A percentile compares a stretch with the other conserved stretches of the same genome.
Conservation (phyloP, 1,139 yeast species). For the Pichiaceae sp. region DNA sequence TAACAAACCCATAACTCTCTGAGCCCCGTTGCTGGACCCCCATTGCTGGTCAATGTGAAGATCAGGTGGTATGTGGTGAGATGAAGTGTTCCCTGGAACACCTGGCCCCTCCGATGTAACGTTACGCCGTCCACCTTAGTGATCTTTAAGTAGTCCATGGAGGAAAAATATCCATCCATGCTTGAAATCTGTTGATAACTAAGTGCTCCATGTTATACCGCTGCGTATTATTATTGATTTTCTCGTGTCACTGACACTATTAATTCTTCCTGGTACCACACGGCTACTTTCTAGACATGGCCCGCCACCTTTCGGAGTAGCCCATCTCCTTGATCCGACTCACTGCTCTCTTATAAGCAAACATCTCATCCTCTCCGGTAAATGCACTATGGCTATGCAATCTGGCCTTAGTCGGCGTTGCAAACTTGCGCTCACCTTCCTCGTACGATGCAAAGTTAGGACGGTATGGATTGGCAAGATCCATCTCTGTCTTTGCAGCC, state of each 20-base stretch:
- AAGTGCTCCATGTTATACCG: no score
- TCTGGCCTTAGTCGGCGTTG: constrained; percentile 10
- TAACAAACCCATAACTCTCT: constrained; percentile 90
- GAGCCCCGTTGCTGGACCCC: constrained; percentile 21
- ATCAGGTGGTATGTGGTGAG: constrained; percentile 84
- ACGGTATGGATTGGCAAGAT: constrained; percentile 54
- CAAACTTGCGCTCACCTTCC: constrained; percentile 26
- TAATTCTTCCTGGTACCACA: no score
- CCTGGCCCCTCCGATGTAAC: constrained; percentile 61
- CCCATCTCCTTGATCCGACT: constrained; percentile 65
- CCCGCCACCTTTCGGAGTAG: constrained; percentile 45
- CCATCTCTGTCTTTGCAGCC: constrained; percentile 58
- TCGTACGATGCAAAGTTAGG: constrained; percentile 63
- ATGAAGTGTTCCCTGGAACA: constrained; percentile 61
- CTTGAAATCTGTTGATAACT: constrained; percentile 9
- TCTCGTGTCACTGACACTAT: no score
- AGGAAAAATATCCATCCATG: neutral
- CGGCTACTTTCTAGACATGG: neutral
- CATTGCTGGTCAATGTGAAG: constrained; percentile 37
- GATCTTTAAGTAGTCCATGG: constrained; percentile 50
- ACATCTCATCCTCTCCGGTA: constrained; percentile 72
- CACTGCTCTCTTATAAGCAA: constrained; percentile 67
- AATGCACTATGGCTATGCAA: constrained; percentile 31
- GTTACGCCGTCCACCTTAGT: constrained; percentile 61
- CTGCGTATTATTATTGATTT: no score